Conservation (phyloP, 306 rosid species). For the Dicorynia guianensis region DNA sequence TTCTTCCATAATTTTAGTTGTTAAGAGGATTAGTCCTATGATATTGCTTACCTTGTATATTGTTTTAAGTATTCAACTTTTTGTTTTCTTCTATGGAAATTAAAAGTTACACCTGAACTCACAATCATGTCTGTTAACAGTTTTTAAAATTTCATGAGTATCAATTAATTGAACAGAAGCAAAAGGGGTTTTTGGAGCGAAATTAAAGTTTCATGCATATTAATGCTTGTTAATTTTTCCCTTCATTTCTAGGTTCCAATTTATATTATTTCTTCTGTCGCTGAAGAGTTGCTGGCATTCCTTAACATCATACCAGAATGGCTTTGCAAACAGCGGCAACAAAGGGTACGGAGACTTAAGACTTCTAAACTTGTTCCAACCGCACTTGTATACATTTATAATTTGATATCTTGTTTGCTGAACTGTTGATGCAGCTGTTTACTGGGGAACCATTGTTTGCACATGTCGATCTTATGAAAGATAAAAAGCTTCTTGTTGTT, state of each 20-base stretch:
- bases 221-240: conserved; percentile 18
- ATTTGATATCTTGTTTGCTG: conserved; percentile 34
- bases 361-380: conserved; percentile 34
- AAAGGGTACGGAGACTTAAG: conserved; percentile 55
- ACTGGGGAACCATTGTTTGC: conserved; percentile 77
- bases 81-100: neutral
- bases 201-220: conserved; percentile 15
- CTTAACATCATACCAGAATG: conserved; percentile 83
- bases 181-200: conserved; percentile 18
- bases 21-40: neutral
- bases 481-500: conserved; percentile 73
- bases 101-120: conserved; percentile 3
- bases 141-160: neutral
- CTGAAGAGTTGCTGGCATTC: conserved; percentile 80
- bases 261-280: conserved; percentile 79
- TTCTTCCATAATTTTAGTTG: conserved; percentile 1
- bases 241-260: conserved; percentile 73
- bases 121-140: neutral
- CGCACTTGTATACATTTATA: conserved; percentile 36
- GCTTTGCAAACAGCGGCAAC: conserved; percentile 79
- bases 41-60: neutral
- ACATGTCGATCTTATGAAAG: conserved; percentile 62
- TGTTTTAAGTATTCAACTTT: neutral
- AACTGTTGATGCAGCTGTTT: conserved; percentile 70
- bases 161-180: conserved; percentile 4